A percentile compares a stretch with the other conserved stretches of the same genome.
phyloP scores from a whole-genome alignment of 129 eudicot genomes.

The Lactuca sativa region DNA sequence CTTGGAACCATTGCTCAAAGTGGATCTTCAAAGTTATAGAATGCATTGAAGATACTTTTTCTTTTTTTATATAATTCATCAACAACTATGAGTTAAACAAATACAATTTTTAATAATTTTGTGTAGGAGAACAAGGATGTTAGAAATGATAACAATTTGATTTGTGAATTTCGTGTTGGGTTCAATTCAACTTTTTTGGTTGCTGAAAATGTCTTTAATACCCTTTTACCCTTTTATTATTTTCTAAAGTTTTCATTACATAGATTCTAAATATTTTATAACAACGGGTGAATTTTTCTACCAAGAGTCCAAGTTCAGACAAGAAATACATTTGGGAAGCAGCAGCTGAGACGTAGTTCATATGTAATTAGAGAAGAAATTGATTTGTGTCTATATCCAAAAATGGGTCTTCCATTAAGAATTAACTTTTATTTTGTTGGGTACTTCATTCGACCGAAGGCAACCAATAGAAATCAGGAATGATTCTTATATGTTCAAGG shows the following conservation, averaged over 20 bases:
- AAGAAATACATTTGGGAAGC: constrained; percentile 94
- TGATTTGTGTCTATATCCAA: too few relatives aligned
- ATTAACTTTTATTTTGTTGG: too few relatives aligned
- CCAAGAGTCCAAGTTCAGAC: constrained; percentile 86
- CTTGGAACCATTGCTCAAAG: constrained; percentile 99
- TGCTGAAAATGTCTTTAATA: constrained; percentile 69
- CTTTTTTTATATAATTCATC: background rate
- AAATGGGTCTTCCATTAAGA: too few relatives aligned
- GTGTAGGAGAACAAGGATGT: constrained; percentile 82
- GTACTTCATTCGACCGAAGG: too few relatives aligned
- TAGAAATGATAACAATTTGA: constrained; percentile 83
- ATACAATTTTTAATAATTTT: background rate
- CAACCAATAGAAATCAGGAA: too few relatives aligned
- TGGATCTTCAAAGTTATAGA: constrained; percentile 89
- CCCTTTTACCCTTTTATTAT: background rate
- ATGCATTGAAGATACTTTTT: constrained; percentile 77
- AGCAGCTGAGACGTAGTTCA: constrained; percentile 76
- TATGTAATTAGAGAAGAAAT: constrained; percentile 78
- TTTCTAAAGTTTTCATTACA: background rate
- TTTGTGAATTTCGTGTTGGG: constrained; percentile 99
- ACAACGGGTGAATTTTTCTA: constrained; percentile 72
- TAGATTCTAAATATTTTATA: constrained; percentile 11
- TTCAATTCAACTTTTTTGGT: constrained; percentile 95
- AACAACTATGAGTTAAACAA: background rate
- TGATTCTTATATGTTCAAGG: too few relatives aligned